Conservation (phyloP, 192 early-diverging fungal species). For the Dissophora globulifera region DNA sequence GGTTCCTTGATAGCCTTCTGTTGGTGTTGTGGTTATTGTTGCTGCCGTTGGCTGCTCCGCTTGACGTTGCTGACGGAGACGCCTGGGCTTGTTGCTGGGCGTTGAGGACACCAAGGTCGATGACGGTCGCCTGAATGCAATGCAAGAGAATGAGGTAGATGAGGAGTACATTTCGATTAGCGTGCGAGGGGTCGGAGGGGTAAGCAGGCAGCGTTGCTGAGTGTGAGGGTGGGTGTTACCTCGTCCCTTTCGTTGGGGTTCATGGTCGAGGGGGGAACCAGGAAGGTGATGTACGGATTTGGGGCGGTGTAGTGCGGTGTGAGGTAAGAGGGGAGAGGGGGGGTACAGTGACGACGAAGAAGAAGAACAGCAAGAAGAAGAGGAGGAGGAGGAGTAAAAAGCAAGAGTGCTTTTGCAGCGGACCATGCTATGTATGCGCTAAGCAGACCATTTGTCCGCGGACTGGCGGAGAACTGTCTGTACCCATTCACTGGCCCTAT, state of each 20-base stretch:
- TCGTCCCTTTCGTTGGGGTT: constrained; percentile 19
- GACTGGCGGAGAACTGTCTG: too few species aligned
- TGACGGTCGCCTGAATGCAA: constrained; percentile 15
- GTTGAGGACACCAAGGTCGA: constrained; percentile 35
- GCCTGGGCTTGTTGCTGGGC: constrained; percentile 1
- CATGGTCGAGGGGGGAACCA: background rate
- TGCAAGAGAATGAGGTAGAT: background rate
- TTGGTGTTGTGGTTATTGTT: constrained; percentile 1
- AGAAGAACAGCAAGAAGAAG: too few species aligned
- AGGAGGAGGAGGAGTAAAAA: background rate
- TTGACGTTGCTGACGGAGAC: constrained; percentile 10
- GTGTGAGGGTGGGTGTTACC: constrained; percentile 19
- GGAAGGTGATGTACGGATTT: background rate
- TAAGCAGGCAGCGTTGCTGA: background rate
- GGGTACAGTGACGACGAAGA: too few species aligned
- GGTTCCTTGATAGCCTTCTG: background rate
- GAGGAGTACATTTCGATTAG: too few species aligned
- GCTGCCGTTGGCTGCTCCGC: background rate
- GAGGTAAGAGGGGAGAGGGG: background rate
- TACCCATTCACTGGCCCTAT: too few species aligned
- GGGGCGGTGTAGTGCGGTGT: background rate
- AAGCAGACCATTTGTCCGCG: too few species aligned
- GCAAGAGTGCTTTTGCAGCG: too few species aligned
- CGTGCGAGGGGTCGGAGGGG: background rate
- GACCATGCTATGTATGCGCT: too few species aligned